Evolutionary conservation across 2,329 filamentous ascomycete genomes (phyloP).

Genomic region (Paracorniculantispora psalliotae): DNA sequence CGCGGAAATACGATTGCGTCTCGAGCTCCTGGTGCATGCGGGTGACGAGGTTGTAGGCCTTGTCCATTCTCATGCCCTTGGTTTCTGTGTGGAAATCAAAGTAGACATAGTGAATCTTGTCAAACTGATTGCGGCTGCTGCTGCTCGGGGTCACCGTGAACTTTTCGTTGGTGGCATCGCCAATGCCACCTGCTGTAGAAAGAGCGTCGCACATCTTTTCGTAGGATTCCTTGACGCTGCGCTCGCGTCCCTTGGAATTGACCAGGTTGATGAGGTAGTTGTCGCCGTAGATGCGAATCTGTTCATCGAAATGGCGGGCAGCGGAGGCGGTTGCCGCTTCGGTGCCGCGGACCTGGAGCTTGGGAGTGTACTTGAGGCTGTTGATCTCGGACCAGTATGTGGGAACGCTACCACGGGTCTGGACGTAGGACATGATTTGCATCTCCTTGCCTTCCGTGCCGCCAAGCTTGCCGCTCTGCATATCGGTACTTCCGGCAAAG

Average conservation of each 20-base stretch:
- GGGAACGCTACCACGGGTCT: slow-evolving; percentile 93
- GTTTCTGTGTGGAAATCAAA: slow-evolving; percentile 99
- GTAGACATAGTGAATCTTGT: slow-evolving; percentile 91
- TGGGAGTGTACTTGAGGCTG: slow-evolving; percentile 84
- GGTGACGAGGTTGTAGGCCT: slow-evolving; percentile 80
- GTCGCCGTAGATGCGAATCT: slow-evolving; percentile 89
- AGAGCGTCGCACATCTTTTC: slow-evolving; percentile 81
- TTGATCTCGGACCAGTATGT: slow-evolving; percentile 97
- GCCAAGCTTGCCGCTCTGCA: slow-evolving; percentile 66
- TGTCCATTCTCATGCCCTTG: slow-evolving; percentile 90
- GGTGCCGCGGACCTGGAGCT: slow-evolving; percentile 78
- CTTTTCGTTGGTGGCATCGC: slow-evolving; percentile 71
- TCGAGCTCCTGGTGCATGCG: slow-evolving; percentile 71
- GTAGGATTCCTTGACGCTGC: slow-evolving; percentile 85
- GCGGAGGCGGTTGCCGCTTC: slow-evolving; percentile 77
- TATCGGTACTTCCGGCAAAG: slow-evolving; percentile 70
- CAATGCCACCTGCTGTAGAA: slow-evolving; percentile 59
- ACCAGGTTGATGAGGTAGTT: slow-evolving; percentile 97
- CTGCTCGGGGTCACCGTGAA: slow-evolving; percentile 70
- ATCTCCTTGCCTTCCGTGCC: slow-evolving; percentile 62
- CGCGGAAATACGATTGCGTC: slow-evolving; percentile 87
- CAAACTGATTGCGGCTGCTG: slow-evolving; percentile 57
- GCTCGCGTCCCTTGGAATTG: slow-evolving; percentile 90
- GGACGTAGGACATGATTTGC: slow-evolving; percentile 90
- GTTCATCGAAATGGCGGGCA: slow-evolving; percentile 84